Conservation (phyloP, 2,329 filamentous ascomycete species). For the Paecilomyces niveus region DNA sequence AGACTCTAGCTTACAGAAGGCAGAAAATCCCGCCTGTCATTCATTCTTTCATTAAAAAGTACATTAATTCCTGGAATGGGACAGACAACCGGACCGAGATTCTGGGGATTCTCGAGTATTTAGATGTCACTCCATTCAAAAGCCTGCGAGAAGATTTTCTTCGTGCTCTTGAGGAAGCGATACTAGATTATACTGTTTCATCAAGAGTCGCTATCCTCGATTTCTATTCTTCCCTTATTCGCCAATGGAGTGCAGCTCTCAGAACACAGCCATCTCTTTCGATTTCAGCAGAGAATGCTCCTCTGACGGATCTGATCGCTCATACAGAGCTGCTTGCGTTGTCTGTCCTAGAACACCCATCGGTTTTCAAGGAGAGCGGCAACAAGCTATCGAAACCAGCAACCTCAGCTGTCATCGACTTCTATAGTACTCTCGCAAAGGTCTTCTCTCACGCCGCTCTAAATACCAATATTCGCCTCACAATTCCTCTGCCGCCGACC, state of each 20-base stretch:
- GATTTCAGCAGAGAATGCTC: conserved; percentile 17
- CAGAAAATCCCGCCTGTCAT: conserved; percentile 28
- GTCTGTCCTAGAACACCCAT: conserved; percentile 51
- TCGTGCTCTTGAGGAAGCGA: conserved; percentile 30
- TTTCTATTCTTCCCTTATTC: conserved; percentile 62
- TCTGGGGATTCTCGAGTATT: conserved; percentile 25
- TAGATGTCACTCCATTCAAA: conserved; percentile 22
- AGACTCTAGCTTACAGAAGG: conserved; percentile 1
- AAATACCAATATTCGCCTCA: conserved; percentile 54
- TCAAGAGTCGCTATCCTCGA: conserved; percentile 55
- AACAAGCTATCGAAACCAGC: conserved; percentile 18
- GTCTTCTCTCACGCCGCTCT: conserved; percentile 48
- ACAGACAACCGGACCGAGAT: conserved; percentile 42
- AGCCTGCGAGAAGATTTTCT: conserved; percentile 32
- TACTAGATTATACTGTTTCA: conserved; percentile 30
- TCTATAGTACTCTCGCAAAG: conserved; percentile 59
- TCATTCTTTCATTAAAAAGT: conserved; percentile 36
- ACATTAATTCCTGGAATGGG: conserved; percentile 59
- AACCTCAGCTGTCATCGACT: conserved; percentile 53
- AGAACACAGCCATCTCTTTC: conserved; percentile 18
- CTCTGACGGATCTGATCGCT: conserved; percentile 41
- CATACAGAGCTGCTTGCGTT: conserved; percentile 50
- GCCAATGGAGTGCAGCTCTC: conserved; percentile 41
- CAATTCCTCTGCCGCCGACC: conserved; percentile 59
- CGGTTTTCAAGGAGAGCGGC: conserved; percentile 14